Conservation (phyloP, 139 green algal genomes). For the Coccomyxa sp. region DNA sequence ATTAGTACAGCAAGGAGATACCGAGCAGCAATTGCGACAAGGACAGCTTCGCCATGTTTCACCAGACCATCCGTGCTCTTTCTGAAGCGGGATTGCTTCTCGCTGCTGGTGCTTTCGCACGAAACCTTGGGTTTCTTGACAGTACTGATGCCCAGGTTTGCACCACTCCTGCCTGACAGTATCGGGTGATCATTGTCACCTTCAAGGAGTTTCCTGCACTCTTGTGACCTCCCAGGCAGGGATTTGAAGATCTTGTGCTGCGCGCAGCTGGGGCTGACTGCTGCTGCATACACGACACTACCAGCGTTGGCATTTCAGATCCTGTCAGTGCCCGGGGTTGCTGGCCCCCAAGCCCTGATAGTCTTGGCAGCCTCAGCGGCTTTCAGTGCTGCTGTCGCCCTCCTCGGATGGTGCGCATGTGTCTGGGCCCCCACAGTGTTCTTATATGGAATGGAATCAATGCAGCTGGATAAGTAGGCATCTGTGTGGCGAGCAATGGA, state of each 20-base stretch:
- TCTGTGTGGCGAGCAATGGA: neutral
- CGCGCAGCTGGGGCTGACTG: slow-evolving; percentile 23
- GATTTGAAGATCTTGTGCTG: neutral
- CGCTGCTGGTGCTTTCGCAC: neutral
- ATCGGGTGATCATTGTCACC: neutral
- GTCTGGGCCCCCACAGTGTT: neutral
- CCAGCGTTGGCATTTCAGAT: slow-evolving; percentile 42
- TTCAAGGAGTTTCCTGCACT: neutral
- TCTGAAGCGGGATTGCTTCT: neutral
- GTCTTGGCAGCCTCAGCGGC: neutral
- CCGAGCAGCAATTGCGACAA: too few species aligned
- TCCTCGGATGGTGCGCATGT: slow-evolving; percentile 2
- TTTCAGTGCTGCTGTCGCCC: slow-evolving; percentile 8
- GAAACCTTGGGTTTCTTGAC: neutral
- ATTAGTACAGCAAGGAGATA: too few species aligned
- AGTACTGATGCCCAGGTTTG: neutral
- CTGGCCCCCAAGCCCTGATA: neutral
- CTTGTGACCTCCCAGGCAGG: too few species aligned
- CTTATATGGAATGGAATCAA: too few species aligned
- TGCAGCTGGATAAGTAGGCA: too few species aligned
- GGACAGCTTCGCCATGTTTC: neutral
- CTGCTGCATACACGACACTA: slow-evolving; percentile 32
- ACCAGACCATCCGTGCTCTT: neutral
- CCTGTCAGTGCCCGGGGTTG: neutral
- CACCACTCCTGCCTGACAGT: neutral